Percentiles rank a stretch among this genome's conserved stretches.
phyloP scores from a whole-genome alignment of 305 asterid species.

The Solanum hybrid region DNA sequence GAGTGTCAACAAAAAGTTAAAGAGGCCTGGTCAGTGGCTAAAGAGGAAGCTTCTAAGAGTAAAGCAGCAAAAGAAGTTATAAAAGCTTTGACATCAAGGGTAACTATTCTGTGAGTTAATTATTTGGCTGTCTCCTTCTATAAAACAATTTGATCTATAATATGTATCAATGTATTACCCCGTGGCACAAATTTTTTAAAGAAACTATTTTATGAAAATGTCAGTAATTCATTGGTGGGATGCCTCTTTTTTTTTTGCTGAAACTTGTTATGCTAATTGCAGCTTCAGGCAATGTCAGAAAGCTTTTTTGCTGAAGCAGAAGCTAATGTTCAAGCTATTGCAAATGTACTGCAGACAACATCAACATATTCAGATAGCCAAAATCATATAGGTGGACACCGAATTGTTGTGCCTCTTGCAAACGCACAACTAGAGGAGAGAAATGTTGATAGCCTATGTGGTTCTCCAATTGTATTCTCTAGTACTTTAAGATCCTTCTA shows the following conservation, averaged over 20 bases:
- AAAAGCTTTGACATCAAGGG: constrained; percentile 37
- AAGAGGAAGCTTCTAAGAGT: constrained; percentile 37
- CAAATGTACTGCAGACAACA: constrained; percentile 6
- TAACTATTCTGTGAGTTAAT: constrained; percentile 9
- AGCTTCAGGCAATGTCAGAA: constrained; percentile 31
- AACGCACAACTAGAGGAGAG: constrained; percentile 10
- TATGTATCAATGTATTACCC: background rate
- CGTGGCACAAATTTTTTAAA: background rate
- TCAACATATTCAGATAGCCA: constrained; percentile 4
- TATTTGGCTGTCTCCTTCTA: background rate
- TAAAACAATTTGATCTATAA: background rate
- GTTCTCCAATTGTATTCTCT: constrained; percentile 30
- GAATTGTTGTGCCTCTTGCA: constrained; percentile 4
- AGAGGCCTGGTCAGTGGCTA: constrained; percentile 41
- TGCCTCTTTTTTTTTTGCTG: background rate
- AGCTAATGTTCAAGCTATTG: constrained; percentile 12
- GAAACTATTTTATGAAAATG: background rate
- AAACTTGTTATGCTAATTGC: constrained; percentile 2
- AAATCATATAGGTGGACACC: background rate
- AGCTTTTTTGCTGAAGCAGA: constrained; percentile 10
- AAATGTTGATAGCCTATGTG: constrained; percentile 12
- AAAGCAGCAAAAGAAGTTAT: constrained; percentile 42
- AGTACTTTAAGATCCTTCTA: constrained; percentile 17
- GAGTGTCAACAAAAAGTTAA: constrained; percentile 24
- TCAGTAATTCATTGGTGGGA: background rate